Evolutionary conservation across 768 basidiomycete species (phyloP), one percentile per base, ranked within the genome.

Genomic region (Collybiopsis luxurians): DNA sequence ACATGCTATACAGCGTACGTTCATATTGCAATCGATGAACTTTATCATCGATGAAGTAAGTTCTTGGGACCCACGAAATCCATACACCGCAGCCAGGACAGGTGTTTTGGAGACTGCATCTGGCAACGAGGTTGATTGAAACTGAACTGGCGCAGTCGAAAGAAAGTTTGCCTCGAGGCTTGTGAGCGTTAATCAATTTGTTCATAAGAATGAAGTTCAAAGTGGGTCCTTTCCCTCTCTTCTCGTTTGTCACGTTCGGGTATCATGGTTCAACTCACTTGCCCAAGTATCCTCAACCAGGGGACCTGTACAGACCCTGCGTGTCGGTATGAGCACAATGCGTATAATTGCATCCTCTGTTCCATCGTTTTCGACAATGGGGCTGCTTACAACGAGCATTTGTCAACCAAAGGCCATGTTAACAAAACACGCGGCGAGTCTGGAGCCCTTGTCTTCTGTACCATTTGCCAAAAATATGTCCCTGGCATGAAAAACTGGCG

Each of bases 301-400:
- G 63, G 65, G 12, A 60, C 58, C 31, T 67, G 66, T 52, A 48
- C 46, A 10, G 51, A 44, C 23, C 45, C 38, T 12, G 11, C 11
- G 11, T 68, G 67, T 50, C 45, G 12, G 15, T 60, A 51, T 27
- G 44, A 61, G 7, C 67, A 68, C 31, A 60, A 68, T 30, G 56
- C 64, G 12, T 53, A 46, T 21, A 39, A 60, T n/a, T 68, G 67
- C 53, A 56, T 54, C 17, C 44, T 56, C n/a, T 68, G 67, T 49
- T 52, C 59, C 12, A 24, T 62, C 30, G 40, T 67, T 11, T 67
- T 65, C 47, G 34, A 28, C 24, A 54, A 57, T 27, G 44, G 30
- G 19, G 24, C 7, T 2, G 17, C 13, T 4, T 64, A 64, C 53
- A 44, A 51, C 15, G 38, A 27, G 3, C 67, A 67, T 48, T 19